Evolutionary conservation across 164 flowering plant species (phyloP).

Genomic region (Annona cherimola): DNA sequence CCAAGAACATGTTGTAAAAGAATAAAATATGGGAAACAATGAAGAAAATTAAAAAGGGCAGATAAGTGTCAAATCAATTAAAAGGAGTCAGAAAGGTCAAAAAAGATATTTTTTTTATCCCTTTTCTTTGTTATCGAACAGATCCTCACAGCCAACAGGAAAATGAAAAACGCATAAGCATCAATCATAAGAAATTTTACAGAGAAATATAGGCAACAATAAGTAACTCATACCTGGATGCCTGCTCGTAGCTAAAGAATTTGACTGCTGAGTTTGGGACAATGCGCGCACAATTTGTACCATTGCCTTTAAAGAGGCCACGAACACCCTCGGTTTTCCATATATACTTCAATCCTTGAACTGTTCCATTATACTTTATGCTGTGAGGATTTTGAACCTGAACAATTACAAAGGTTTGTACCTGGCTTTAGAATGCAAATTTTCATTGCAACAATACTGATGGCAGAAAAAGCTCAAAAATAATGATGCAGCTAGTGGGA

Average conservation of each 20-base stretch:
- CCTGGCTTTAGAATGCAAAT: background rate
- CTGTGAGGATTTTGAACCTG: constrained; percentile 93
- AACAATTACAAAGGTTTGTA: constrained; percentile 8
- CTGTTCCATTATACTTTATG: constrained; percentile 84
- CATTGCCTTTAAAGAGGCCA: constrained; percentile 92
- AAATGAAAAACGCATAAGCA: background rate
- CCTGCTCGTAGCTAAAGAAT: constrained; percentile 95
- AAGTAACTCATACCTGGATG: constrained; percentile 56
- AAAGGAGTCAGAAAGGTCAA: background rate
- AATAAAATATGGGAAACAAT: too few relatives aligned
- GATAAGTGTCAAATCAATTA: background rate
- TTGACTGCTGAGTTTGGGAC: constrained; percentile 96
- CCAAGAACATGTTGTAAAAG: too few relatives aligned
- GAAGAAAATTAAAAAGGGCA: background rate
- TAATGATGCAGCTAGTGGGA: too few relatives aligned
- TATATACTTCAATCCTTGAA: constrained; percentile 88
- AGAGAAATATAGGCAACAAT: background rate
- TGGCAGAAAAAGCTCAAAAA: background rate
- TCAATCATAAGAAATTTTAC: background rate
- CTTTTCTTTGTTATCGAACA: background rate
- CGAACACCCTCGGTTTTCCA: constrained; percentile 91
- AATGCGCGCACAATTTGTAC: constrained; percentile 95
- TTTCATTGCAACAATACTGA: background rate
- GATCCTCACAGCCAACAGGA: background rate
- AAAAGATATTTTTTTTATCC: background rate